phyloP scores from a whole-genome alignment of 139 green algal genomes.

The Mychonastes homosphaera region DNA sequence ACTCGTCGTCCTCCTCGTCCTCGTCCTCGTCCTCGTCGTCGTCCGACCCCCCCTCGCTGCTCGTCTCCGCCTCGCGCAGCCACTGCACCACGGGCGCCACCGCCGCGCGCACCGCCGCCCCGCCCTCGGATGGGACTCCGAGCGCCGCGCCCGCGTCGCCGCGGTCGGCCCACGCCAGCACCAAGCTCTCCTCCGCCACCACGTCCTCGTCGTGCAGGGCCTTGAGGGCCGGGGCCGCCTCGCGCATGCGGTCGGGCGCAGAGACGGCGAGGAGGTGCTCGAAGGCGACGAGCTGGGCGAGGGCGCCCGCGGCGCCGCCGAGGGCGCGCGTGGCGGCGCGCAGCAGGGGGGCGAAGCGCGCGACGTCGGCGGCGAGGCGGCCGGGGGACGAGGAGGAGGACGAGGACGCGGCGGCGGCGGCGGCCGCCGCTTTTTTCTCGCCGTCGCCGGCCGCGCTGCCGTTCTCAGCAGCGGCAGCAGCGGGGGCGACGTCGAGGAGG shows the following conservation, averaged over 20 bases:
- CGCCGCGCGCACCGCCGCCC: constrained; percentile 44
- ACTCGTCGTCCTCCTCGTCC: constrained; percentile 37
- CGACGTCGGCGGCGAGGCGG: too few species aligned
- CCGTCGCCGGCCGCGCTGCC: too few species aligned
- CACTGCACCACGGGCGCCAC: constrained; percentile 70
- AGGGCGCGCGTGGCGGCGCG: too few species aligned
- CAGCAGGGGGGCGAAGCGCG: too few species aligned
- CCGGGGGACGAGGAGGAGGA: too few species aligned
- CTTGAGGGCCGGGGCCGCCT: constrained; percentile 74
- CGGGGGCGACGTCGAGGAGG: constrained; percentile 14
- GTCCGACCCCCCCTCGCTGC: too few species aligned
- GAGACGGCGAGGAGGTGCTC: constrained; percentile 44
- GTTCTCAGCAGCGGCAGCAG: constrained; percentile 1
- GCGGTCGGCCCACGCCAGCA: constrained; percentile 61
- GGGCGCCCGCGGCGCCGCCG: constrained; percentile 44
- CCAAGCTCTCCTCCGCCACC: constrained; percentile 76
- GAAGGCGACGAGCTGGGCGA: constrained; percentile 67
- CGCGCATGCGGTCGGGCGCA: constrained; percentile 33
- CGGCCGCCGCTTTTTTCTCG: too few species aligned
- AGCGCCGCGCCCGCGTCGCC: constrained; percentile 50
- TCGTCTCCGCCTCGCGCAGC: constrained; percentile 59
- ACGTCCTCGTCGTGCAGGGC: constrained; percentile 81
- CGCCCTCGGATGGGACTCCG: constrained; percentile 34
- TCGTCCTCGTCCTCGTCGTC: constrained; percentile 42
- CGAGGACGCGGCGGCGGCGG: too few species aligned